These are phyloP conservation scores for Cladosporium halotolerans DNA, from an alignment of 2,329 filamentous ascomycete species.

Conservation along the genomic window DNA sequence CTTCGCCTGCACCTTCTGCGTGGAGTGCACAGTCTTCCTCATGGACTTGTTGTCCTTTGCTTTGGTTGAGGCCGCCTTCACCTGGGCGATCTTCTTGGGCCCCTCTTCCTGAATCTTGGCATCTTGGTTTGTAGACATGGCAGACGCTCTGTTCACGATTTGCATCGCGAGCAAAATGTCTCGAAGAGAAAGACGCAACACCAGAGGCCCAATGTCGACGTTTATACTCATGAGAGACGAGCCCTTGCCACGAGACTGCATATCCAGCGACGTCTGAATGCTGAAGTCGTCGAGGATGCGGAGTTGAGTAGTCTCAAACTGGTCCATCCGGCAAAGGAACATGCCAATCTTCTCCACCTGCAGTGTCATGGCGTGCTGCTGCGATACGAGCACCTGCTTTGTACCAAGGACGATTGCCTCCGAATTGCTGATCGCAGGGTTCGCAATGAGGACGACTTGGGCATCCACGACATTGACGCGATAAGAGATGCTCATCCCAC, in stretches of 20 bases:
- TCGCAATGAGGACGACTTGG: conserved; percentile 92
- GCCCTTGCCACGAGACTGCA: conserved; percentile 52
- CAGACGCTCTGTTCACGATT: conserved; percentile 83
- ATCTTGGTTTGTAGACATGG: conserved; percentile 58
- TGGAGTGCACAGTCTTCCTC: conserved; percentile 44
- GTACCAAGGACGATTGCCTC: conserved; percentile 94
- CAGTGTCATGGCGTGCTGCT: conserved; percentile 88
- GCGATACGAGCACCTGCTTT: conserved; percentile 85
- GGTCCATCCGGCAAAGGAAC: conserved; percentile 98
- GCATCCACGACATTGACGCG: conserved; percentile 92
- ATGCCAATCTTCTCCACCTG: conserved; percentile 93
- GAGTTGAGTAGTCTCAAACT: conserved; percentile 81
- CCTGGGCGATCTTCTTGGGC: conserved; percentile 49
- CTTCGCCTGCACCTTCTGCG: conserved; percentile 40
- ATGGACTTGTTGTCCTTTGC: conserved; percentile 34
- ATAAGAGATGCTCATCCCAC: conserved; percentile 72
- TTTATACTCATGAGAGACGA: conserved; percentile 69
- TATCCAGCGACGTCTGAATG: conserved; percentile 81
- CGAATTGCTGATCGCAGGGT: conserved; percentile 80
- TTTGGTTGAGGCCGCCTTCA: conserved; percentile 38
- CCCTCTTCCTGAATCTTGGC: conserved; percentile 46
- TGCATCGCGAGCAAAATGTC: conserved; percentile 93
- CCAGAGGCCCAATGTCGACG: conserved; percentile 82
- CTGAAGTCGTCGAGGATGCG: conserved; percentile 97
- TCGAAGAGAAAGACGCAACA: conserved; percentile 80